Evolutionary conservation across 2,329 filamentous ascomycete species (phyloP), one percentile per base, ranked within the genome.

Genomic region (Tolypocladium ovalisporum): DNA sequence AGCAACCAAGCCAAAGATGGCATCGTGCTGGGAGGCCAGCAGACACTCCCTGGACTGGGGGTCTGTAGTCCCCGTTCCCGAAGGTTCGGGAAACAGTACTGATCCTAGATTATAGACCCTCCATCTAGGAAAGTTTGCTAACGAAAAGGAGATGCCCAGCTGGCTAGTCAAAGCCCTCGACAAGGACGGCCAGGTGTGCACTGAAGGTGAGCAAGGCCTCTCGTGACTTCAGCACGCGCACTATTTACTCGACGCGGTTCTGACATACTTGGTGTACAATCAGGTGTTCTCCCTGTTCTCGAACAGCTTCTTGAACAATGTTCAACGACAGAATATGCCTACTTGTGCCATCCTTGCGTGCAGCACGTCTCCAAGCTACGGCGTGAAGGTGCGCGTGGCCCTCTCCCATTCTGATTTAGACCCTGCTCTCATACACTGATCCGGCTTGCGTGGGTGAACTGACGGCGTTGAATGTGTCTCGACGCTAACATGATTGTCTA

Each of bases 311-410:
- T 89, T 49, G 78, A 86, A 44, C 78, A 87, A 57, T 89, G 88
- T 64, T 54, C 61, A 0, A 62, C 63, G 5, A 88, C 90, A 1
- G 76, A 82, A 56, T 83, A 83, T 61, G 89, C 89, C 7, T 96
- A 91, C 65, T 76, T 96, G 37, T 97, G 92, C 69, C 85, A 91
- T 65, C 81, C 87, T 1, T 77, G 79, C 53, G 87, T 90, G 0
- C 79, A 85, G 54, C 92, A 97, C 66, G 80, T 97, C 32, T 89
- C 88, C 55, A 96, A 96, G 66, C 78, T 95, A 55, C 81, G 79
- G n/a, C 79, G 77, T 59, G 92, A 96, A 74, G 84, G 84, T 80
- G 69, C 36, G 63, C 19, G 22, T 19, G n/a, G 4, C 8, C 6
- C 13, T 27, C 15, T 6, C 13, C 0, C 27, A 3, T 17, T 17